Conservation (phyloP, 2,329 filamentous ascomycete species). For the Stachybotrys chlorohalonatus region DNA sequence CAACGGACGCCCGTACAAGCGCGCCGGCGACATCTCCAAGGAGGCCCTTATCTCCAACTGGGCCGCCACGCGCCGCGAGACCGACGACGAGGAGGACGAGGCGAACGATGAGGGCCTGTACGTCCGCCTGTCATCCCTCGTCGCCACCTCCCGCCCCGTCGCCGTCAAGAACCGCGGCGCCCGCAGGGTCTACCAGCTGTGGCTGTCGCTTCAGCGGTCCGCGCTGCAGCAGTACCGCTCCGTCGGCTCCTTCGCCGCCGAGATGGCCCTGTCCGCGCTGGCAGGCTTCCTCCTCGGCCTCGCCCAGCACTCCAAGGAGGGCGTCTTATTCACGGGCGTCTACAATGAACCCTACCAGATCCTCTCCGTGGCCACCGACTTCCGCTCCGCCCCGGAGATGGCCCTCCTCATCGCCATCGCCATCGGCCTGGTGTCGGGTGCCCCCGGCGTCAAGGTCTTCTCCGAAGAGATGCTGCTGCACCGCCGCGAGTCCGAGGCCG, state of each 20-base stretch:
- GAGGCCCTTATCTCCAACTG: constrained; percentile 41
- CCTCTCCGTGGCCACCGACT: constrained; percentile 42
- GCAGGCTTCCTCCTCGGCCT: constrained; percentile 47
- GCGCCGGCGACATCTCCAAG: constrained; percentile 33
- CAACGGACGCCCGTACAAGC: constrained; percentile 42
- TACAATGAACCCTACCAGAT: constrained; percentile 40
- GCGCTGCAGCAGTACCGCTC: constrained; percentile 48
- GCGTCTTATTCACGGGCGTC: constrained; percentile 43
- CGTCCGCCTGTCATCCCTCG: constrained; percentile 3
- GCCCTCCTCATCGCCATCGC: constrained; percentile 43
- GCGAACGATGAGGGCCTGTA: constrained; percentile 11
- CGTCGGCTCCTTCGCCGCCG: constrained; percentile 41
- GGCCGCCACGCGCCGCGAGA: constrained; percentile 20
- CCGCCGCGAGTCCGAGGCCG: constrained; percentile 44
- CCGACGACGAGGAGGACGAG: constrained; percentile 4
- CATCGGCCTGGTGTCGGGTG: constrained; percentile 41
- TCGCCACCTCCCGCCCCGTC: constrained; percentile 8
- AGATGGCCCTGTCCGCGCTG: constrained; percentile 41
- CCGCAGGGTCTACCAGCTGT: constrained; percentile 36
- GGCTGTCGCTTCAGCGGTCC: constrained; percentile 42
- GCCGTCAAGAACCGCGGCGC: constrained; percentile 43
- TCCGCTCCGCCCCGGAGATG: constrained; percentile 40
- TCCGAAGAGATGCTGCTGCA: constrained; percentile 33
- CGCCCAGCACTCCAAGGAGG: constrained; percentile 37
- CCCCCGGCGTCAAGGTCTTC: constrained; percentile 47